Evolutionary conservation across 1,284 basidiomycete species (phyloP), one percentile per base, ranked within the genome.

Genomic region (Ceratobasidium sp.): DNA sequence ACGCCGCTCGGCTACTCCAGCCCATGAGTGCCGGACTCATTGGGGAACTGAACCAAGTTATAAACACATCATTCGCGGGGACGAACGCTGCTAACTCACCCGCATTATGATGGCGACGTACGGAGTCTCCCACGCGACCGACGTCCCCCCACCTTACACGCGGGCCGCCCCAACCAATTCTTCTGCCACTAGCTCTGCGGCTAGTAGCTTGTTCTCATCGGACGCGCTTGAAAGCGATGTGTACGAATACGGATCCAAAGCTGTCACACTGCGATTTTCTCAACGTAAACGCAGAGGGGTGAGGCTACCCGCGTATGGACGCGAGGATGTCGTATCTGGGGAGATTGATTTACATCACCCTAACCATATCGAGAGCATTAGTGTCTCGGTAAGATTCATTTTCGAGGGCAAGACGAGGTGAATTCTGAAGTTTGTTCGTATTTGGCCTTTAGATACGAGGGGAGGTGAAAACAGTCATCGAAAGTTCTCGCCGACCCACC

Each of bases 221-320:
- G 56, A 72, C 19, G 14, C 56, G 14, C 31, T 14, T 3, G 56
- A 51, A 17, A 57, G n/a, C 33, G 15, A 36, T 36, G 44, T 29
- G 51, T 60, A 72, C n/a, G 45, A 60, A 33, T 72, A 60, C 24
- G 15, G 44, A 19, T 72, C 57, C 1, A 72, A 72, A 31, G 56
- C 44, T n/a, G 44, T 59, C 50, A 22, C 24, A 31, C 41, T 72
- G 29, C 56, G 56, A 41, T 72, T 72, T 41, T 59, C 17, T 22
- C 67, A 60, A 33, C 33, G 9, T 15, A 72, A 51, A n/a, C 24
- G 22, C 60, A 22, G 41, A 33, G 44, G 67, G 22, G 29, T 72
- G 29, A 60, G 67, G 56, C 45, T 72, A 22, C 67, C 67, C 24
- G 56, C 67, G 4, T 72, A 72, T 56, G 67, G 67, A 14, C 44